A percentile compares a stretch with the other conserved stretches of the same genome.
These are phyloP conservation scores for Coemansia sp. DNA, from an alignment of 192 early-diverging fungal genomes.

Conservation along the genomic window DNA sequence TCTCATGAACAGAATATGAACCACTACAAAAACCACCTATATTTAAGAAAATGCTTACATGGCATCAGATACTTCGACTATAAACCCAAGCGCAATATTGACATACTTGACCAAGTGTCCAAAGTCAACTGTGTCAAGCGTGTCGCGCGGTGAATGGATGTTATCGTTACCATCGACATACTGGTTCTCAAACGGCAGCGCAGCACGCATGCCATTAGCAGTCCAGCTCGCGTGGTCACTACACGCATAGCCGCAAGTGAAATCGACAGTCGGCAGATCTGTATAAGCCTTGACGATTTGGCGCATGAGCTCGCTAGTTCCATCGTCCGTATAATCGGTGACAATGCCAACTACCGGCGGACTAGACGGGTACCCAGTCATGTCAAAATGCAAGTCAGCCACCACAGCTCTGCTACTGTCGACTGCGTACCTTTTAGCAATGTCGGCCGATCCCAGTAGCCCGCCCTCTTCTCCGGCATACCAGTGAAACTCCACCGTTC, in stretches of 20 bases:
- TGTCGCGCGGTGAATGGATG: constrained; percentile 80
- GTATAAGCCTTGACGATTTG: constrained; percentile 25
- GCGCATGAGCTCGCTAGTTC: constrained; percentile 18
- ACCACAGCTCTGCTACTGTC: constrained; percentile 51
- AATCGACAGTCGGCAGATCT: constrained; percentile 17
- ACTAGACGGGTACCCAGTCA: constrained; percentile 81
- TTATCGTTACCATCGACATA: constrained; percentile 66
- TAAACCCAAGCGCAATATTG: constrained; percentile 76
- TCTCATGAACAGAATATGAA: not conserved
- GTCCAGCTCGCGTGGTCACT: constrained; percentile 92
- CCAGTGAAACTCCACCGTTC: constrained; percentile 91
- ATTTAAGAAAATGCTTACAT: not conserved
- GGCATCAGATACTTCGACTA: constrained; percentile 67
- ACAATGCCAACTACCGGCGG: constrained; percentile 75
- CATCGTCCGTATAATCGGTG: constrained; percentile 74
- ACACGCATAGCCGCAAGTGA: constrained; percentile 54
- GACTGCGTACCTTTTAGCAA: constrained; percentile 66
- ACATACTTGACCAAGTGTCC: constrained; percentile 70
- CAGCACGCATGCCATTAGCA: constrained; percentile 77
- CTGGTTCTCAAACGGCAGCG: constrained; percentile 72
- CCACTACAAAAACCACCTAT: too few species aligned
- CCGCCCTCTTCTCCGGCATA: constrained; percentile 89
- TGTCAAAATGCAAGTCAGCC: constrained; percentile 89
- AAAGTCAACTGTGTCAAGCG: constrained; percentile 69
- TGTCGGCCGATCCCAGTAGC: constrained; percentile 83